These are phyloP conservation scores for Debaryomyces hansenii DNA, from an alignment of 805 yeast species.

Conservation along the genomic window DNA sequence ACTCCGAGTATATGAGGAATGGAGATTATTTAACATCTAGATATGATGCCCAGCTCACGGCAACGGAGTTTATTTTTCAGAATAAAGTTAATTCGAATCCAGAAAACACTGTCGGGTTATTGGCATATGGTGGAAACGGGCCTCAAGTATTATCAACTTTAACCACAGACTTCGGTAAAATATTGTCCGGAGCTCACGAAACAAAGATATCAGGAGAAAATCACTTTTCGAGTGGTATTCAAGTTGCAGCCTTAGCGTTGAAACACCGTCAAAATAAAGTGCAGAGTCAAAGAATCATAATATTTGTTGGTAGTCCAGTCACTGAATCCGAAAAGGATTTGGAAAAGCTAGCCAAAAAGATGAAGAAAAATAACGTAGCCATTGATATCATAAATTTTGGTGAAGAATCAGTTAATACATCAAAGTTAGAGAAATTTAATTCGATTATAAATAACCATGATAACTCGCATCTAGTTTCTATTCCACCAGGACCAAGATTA, in stretches of 20 bases:
- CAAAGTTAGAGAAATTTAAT: conserved; percentile 77
- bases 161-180: conserved; percentile 83
- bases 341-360: conserved; percentile 80
- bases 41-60: conserved; percentile 88
- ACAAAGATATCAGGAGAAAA: conserved; percentile 65
- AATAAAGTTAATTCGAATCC: conserved; percentile 87
- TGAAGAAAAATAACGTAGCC: conserved; percentile 91
- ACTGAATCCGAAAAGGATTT: conserved; percentile 66
- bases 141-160: conserved; percentile 88
- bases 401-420: conserved; percentile 74
- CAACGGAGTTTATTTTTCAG: conserved; percentile 83
- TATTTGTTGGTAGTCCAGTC: conserved; percentile 87
- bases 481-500: conserved; percentile 85
- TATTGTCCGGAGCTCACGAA: conserved; percentile 80
- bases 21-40: conserved; percentile 91
- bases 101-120: conserved; percentile 88
- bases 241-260: conserved; percentile 87
- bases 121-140: conserved; percentile 82
- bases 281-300: conserved; percentile 86
- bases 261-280: conserved; percentile 95
- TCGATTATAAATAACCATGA: conserved; percentile 73
- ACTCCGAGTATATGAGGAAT: conserved; percentile 93
- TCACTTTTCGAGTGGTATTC: conserved; percentile 80
- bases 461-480: conserved; percentile 77
- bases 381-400: conserved; percentile 92